Base-by-base conservation (phyloP, 202 grass and related monocot genomes). In the Zoysia matrella region DNA sequence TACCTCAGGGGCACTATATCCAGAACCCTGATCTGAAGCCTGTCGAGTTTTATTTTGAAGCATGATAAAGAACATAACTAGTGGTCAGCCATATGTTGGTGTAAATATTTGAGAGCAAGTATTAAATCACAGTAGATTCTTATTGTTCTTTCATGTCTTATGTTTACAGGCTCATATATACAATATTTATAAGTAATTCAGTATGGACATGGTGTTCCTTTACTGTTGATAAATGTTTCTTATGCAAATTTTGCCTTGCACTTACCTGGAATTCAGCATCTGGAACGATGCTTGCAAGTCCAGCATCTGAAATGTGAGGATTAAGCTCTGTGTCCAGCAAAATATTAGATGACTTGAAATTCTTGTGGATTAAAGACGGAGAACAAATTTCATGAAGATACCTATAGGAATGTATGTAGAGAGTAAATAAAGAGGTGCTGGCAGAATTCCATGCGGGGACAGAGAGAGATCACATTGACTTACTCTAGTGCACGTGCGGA, bases 201-300 rank as follows among this genome's bases (percentile, higher is more conserved):
- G 52, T 56, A 46, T 40, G 60, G 49, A 52, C 8, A 44, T 42
- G 8, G 60, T 48, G 16, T 13, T 66, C 79, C 41, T 72, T 66
- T 66, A 48, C 58, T 0, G 50, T 41, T 73, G 18, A 16, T 47
- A 56, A 6, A 80, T 80, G 44, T 69, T 79, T 65, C 41, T 56
- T 71, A 43, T 13, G 71, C 47, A 7, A 53, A 47, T 84, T 71
- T 66, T 80, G 5, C 46, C 42, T 41, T 52, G 52, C 52, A 44
- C 48, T 86, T 89, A 97, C 94, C 87, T 97, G 94, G 76, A 93
- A 97, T 87, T 97, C 84, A 65, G 80, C 83, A 78, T 90, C 75
- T 78, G 91, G 87, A 84, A 91, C 75, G 80, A 86, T 80, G 47
- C 72, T 82, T 52, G 87, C 84, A 86, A 22, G 22, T 22, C 22